Base-by-base conservation (phyloP, 179 eudicot species). In the Actinidia arguta region DNA sequence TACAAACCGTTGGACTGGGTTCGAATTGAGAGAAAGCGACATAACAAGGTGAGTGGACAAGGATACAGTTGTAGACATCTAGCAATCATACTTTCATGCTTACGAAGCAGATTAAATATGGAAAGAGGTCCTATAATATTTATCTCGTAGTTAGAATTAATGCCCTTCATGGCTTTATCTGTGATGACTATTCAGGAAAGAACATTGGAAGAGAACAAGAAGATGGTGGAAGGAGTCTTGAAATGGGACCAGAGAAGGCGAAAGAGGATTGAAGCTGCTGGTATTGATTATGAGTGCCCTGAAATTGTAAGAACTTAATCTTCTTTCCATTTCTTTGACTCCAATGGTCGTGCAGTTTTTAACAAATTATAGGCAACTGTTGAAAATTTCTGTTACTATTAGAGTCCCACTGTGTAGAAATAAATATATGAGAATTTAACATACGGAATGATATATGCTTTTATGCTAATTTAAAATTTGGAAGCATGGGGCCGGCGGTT, bases 231-330 rank as follows among this genome's bases (percentile, higher is more conserved):
- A 82, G 85, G 90, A 84, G 86, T 93, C 75, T 50, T 92, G 85
- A 94, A 91, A 89, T 82, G 90, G 69, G 98, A 94, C 85, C 83
- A 81, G 81, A 92, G 88, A 76, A 89, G 97, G 78, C 86, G 86
- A 58, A 90, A 89, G 91, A 90, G 85, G 85, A 91, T 95, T 52
- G 91, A 88, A 82, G 97, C 92, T 70, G 95, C 95, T 83, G 98
- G 98, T 73, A 92, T 94, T 71, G 97, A 95, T 24, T 95, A 94
- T 39, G 92, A 92, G 83, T 92, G 96, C 84, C 95, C 97, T 13
- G 86, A 87, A 75, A 82, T 93, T 76, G 98, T 94, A 89, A 90
- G 96, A 79, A 66, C 66, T 11, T 75, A 3, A 48, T 31, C 27
- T 20, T 64, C 46, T 52, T 54, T 6, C 9, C 42, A 31, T 17